Base-by-base conservation (phyloP, 2,329 filamentous ascomycete species). In the Alternaria sp. region DNA sequence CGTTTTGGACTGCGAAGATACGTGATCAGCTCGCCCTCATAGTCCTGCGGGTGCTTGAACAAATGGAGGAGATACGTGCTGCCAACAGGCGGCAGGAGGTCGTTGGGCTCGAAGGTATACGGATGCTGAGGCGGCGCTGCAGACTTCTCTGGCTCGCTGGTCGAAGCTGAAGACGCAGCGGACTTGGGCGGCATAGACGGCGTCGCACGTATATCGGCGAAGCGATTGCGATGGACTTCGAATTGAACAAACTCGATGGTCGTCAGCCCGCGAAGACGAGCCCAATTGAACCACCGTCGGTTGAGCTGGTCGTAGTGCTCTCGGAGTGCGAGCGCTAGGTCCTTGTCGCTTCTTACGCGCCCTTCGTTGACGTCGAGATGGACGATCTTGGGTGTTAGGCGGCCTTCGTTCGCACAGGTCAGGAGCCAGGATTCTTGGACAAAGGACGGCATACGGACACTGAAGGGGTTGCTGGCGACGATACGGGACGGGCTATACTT, bases 211-310 rank as follows among this genome's bases (percentile, higher is more conserved):
- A 81, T 80, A 55, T 81, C 80, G 5, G 79, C 78, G 54, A 81
- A 79, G 28, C 79, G 76, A 59, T 80, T 81, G 12, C 76, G 76
- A 60, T 81, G 79, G 9, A 81, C 76, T 69, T 81, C 78, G 57
- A 80, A 80, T 63, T 77, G 78, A 6, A 80, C 78, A 53, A 81
- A 82, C 15, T 79, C 71, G 58, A 82, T 80, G 1, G 73, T 79
- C 1, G 69, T 74, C 8, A 82, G 64, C 3, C 79, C 79, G 9
- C 80, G 70, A 20, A 82, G 61, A 18, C 75, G 71, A 15, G 78
- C 66, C 60, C 73, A 68, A 15, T 73, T 73, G 43, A 73, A 71
- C 78, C 77, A 79, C 30, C 67, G 66, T 8, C 67, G 64, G 50
- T 80, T 79, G 9, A 80, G 58, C 21, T 74, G 69, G 54, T 75